phyloP scores from a whole-genome alignment of 2,329 filamentous ascomycete genomes.

The Hypoxylon rubiginosum region DNA sequence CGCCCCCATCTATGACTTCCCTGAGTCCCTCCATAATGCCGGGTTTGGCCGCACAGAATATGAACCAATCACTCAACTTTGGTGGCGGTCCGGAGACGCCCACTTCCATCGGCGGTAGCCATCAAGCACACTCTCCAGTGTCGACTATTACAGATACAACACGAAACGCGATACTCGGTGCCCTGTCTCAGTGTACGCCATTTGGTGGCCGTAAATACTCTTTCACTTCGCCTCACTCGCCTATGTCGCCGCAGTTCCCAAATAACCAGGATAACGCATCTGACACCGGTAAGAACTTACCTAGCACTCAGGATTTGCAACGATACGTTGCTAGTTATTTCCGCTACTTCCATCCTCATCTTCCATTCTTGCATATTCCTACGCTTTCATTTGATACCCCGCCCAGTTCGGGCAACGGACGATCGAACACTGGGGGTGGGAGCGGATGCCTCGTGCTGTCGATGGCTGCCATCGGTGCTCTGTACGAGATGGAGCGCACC shows the following conservation, averaged over 20 bases:
- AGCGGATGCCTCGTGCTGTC: conserved; percentile 88
- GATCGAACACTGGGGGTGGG: conserved; percentile 75
- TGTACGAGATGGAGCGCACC: conserved; percentile 87
- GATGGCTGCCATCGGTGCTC: conserved; percentile 79
- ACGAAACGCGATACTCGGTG: conserved; percentile 71
- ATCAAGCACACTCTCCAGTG: conserved; percentile 69
- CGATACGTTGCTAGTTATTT: conserved; percentile 93
- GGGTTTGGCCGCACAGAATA: conserved; percentile 70
- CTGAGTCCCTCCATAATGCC: conserved; percentile 80
- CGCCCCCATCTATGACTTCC: conserved; percentile 79
- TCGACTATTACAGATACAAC: conserved; percentile 76
- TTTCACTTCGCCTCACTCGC: conserved; percentile 67
- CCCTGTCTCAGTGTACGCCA: conserved; percentile 68
- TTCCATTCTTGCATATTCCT: conserved; percentile 94
- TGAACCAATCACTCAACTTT: conserved; percentile 76
- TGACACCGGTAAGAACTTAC: conserved; percentile 71
- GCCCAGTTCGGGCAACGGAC: conserved; percentile 73
- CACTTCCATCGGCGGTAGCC: conserved; percentile 76
- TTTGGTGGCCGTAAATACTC: conserved; percentile 75
- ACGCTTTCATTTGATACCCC: conserved; percentile 91
- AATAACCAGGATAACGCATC: conserved; percentile 63
- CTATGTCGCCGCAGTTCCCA: conserved; percentile 66
- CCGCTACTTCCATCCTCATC: conserved; percentile 90
- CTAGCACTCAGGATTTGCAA: conserved; percentile 87
- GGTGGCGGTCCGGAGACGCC: conserved; percentile 77